A percentile compares a stretch with the other conserved stretches of the same genome.
phyloP scores from a whole-genome alignment of 2,329 filamentous ascomycete species.

The Monosporascus sp. region DNA sequence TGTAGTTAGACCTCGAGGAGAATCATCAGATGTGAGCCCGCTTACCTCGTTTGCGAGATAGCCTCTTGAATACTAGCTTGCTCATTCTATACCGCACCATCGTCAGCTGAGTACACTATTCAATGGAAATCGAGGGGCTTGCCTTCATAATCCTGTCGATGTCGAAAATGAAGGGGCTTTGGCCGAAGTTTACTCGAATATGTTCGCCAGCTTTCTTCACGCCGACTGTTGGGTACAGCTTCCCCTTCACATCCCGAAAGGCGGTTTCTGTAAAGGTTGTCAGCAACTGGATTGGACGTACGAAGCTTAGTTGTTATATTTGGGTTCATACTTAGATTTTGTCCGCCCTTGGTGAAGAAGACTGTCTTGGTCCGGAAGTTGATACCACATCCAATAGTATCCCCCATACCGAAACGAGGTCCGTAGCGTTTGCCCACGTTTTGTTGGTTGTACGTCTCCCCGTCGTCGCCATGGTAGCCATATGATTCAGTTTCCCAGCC shows the following conservation, averaged over 20 bases:
- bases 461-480: conserved; percentile 66
- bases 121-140: conserved; percentile 23
- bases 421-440: conserved; percentile 54
- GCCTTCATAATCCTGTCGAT: conserved; percentile 83
- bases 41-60: conserved; percentile 47
- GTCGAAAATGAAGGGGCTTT: conserved; percentile 79
- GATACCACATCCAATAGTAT: conserved; percentile 60
- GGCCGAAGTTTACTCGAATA: conserved; percentile 60
- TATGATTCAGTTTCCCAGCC: conserved; percentile 65
- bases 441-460: conserved; percentile 52
- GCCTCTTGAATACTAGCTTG: conserved; percentile 52
- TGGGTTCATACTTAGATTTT: conserved; percentile 41
- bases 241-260: conserved; percentile 60
- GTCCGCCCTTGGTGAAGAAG: conserved; percentile 66
- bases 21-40: background rate
- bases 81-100: conserved; percentile 45
- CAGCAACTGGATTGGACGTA: conserved; percentile 17
- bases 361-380: conserved; percentile 59
- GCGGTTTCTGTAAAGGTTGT: conserved; percentile 51
- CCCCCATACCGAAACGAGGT: conserved; percentile 47
- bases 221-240: conserved; percentile 63
- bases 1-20: conserved; percentile 9
- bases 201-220: conserved; percentile 60
- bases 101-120: conserved; percentile 1
- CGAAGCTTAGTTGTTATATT: background rate